Evolutionary conservation across 2,329 filamentous ascomycete genomes (phyloP).

Genomic region (Fusarium chuoi): DNA sequence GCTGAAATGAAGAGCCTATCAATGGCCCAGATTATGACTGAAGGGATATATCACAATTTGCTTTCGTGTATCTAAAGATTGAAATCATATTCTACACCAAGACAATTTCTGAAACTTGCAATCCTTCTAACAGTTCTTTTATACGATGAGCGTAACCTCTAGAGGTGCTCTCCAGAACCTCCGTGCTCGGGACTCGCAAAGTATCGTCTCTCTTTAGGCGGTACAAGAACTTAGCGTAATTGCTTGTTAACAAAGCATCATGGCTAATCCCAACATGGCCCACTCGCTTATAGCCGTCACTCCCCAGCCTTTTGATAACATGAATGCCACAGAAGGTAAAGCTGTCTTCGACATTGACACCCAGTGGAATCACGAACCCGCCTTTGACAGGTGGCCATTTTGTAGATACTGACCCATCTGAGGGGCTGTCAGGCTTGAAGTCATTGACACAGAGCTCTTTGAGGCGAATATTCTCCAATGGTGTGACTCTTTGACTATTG

Average conservation of each 20-base stretch:
- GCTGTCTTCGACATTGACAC: neutral
- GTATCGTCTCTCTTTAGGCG: accelerated
- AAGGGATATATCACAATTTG: neutral
- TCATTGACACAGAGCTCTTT: neutral
- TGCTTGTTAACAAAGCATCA: neutral
- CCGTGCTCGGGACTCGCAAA: accelerated
- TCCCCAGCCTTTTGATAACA: neutral
- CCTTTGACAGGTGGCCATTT: accelerated
- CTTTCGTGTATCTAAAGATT: neutral
- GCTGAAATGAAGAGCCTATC: neutral
- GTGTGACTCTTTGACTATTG: accelerated
- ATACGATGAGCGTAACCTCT: neutral
- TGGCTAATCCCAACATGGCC: neutral
- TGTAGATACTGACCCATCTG: accelerated
- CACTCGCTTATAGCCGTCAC: neutral
- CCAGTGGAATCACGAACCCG: neutral
- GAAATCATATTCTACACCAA: neutral
- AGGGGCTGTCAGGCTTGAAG: neutral
- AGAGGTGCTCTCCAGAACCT: accelerated
- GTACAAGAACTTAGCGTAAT: accelerated
- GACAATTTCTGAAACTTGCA: neutral
- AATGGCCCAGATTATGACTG: accelerated
- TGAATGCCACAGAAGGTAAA: neutral
- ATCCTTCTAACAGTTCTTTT: neutral
- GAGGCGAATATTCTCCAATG: neutral